Evolutionary conservation across 768 basidiomycete species (phyloP), one percentile per base, ranked within the genome.

Genomic region (Calocybe indica): DNA sequence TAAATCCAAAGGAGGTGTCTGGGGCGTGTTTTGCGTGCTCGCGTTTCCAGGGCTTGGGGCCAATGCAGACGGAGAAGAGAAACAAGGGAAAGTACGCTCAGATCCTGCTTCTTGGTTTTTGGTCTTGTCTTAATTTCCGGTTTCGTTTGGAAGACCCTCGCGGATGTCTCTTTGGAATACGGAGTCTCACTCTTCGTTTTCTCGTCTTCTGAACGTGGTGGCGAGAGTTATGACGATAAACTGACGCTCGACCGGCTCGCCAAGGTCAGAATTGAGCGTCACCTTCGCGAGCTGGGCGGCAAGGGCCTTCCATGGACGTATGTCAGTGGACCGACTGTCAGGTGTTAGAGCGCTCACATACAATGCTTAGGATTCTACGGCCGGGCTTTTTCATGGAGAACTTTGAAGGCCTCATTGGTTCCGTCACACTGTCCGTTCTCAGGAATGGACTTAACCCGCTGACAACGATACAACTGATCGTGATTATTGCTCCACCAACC

Each of bases 341-440:
- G 38, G 11, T 7, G 5, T 31, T 14, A 1, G 15, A 34, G 33
- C 30, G 48, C 13, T 30, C 28, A 6, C 4, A 4, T 22, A 4
- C 22, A 1, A 14, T 7, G 1, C 4, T 35, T 48, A 72, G 69
- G 12, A 67, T 73, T 43, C 43, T 73, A 15, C 69, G 70, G 5
- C 71, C 71, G 3, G 65, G 58, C 7, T 69, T 73, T 47, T 74
- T 74, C 52, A 68, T 73, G 69, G 72, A 73, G 43, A 72, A 73
- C 44, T 72, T 67, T 36, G 62, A 69, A 7, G 64, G 68, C 4
- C 58, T 56, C 3, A 61, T 72, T 13, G 72, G 72, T 5, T 53
- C 61, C 2, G 56, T 73, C 29, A 62, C 70, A 1, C 58, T 57
- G 3, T 61, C 59, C 31, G 65, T 69, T 1, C 42, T 73, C 6